Conservation (phyloP, 345 rosid species). For the Populus tremula region DNA sequence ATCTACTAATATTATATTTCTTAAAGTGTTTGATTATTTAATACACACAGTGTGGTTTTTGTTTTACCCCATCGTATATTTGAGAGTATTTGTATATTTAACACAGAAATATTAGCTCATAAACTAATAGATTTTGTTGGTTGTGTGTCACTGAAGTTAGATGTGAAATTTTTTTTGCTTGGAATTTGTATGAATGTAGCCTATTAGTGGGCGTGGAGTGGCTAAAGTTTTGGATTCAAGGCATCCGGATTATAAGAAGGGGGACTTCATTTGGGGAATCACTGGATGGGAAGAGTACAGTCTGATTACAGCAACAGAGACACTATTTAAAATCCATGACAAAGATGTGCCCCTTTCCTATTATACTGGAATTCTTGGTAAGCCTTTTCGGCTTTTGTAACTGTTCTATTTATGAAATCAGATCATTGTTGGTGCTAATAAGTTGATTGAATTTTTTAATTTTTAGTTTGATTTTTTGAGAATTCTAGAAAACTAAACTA, state of each 20-base stretch:
- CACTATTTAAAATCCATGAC: constrained; percentile 43
- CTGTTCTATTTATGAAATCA: not conserved
- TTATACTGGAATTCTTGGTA: constrained; percentile 66
- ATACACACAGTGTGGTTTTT: too few species aligned
- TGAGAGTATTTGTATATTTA: too few species aligned
- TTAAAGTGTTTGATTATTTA: too few species aligned
- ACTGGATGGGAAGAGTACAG: constrained; percentile 73
- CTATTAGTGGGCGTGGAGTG: constrained; percentile 52
- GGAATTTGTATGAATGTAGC: constrained; percentile 33
- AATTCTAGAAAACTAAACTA: too few species aligned
- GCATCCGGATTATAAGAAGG: constrained; percentile 50
- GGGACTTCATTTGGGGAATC: constrained; percentile 55
- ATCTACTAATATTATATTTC: too few species aligned
- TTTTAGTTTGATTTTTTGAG: too few species aligned
- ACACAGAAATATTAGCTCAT: too few species aligned
- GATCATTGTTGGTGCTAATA: not conserved
- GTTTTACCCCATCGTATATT: too few species aligned
- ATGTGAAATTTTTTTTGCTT: not conserved
- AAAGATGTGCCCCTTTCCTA: constrained; percentile 58
- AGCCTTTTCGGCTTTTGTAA: not conserved
- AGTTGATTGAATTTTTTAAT: too few species aligned
- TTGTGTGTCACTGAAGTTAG: too few species aligned
- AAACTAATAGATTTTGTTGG: not conserved
- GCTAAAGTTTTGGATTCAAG: constrained; percentile 52
- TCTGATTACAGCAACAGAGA: constrained; percentile 29